phyloP scores from a whole-genome alignment of 1,139 yeast species.

The Hansenula sp. region DNA sequence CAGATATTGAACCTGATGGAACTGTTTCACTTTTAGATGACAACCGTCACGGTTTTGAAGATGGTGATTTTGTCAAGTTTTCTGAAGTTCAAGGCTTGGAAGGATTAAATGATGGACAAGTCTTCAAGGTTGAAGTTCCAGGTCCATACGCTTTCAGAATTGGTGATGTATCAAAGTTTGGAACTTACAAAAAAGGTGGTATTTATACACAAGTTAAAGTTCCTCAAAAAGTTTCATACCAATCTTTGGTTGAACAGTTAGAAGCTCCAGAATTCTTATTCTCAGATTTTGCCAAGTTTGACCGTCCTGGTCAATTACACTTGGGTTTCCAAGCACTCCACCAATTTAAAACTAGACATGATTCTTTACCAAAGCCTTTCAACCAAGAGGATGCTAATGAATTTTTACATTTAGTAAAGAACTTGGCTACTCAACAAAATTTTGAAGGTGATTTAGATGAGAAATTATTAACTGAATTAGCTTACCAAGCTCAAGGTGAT shows the following conservation, averaged over 20 bases:
- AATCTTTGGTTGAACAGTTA: constrained; percentile 62
- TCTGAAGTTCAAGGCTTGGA: constrained; percentile 76
- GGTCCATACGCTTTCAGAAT: constrained; percentile 93
- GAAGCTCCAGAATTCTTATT: constrained; percentile 71
- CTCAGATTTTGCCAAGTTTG: constrained; percentile 92
- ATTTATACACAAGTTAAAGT: constrained; percentile 88
- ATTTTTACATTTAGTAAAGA: constrained; percentile 54
- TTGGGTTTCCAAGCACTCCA: constrained; percentile 89
- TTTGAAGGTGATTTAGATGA: constrained; percentile 53
- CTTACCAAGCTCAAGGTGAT: constrained; percentile 89
- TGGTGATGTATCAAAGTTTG: constrained; percentile 45
- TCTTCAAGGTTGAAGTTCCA: constrained; percentile 73
- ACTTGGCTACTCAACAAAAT: constrained; percentile 46
- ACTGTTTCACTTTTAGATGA: constrained; percentile 91
- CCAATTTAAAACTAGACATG: constrained; percentile 52
- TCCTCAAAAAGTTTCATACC: constrained; percentile 61
- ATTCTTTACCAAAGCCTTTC: constrained; percentile 69
- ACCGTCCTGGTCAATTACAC: constrained; percentile 86
- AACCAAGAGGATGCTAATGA: constrained; percentile 73
- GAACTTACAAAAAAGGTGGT: constrained; percentile 79
- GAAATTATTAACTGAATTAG: constrained; percentile 61
- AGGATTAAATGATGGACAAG: constrained; percentile 61
- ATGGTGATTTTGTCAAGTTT: constrained; percentile 85
- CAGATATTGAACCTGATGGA: constrained; percentile 86
- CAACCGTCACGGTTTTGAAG: constrained; percentile 88